Evolutionary conservation across 345 rosid species (phyloP).

Genomic region (Dipteronia dyeriana): DNA sequence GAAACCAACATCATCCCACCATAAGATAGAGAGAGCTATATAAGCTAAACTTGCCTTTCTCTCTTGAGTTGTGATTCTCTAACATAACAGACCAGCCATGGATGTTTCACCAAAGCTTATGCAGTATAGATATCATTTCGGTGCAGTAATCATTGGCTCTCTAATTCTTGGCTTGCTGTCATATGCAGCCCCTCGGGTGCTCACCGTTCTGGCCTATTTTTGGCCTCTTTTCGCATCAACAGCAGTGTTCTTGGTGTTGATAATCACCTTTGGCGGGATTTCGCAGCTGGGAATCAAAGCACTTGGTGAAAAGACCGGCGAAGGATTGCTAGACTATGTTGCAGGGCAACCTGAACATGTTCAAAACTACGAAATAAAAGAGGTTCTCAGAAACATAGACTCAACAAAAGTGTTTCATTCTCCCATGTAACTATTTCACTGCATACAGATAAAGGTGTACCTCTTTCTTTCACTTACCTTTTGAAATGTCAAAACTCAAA

Average conservation of each 20-base stretch:
- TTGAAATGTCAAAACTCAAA: conserved; percentile 1
- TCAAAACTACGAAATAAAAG: conserved; percentile 18
- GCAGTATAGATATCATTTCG: conserved; percentile 57
- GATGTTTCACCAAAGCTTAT: conserved; percentile 50
- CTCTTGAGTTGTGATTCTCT: neutral
- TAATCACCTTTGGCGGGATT: conserved; percentile 64
- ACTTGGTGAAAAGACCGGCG: conserved; percentile 47
- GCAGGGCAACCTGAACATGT: conserved; percentile 42
- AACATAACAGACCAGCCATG: conserved; percentile 42
- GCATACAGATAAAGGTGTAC: neutral
- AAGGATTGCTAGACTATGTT: conserved; percentile 68
- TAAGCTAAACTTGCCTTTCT: neutral
- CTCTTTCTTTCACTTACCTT: conserved; percentile 6
- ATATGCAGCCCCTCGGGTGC: conserved; percentile 60
- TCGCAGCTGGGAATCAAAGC: conserved; percentile 43
- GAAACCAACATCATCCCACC: conserved; percentile 11
- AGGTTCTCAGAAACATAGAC: neutral
- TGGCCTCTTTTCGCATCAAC: conserved; percentile 96
- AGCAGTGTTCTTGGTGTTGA: conserved; percentile 52
- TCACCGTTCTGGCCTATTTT: conserved; percentile 60
- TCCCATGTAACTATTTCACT: conserved; percentile 12
- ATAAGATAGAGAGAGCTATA: neutral
- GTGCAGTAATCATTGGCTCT: conserved; percentile 33
- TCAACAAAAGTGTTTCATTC: neutral
- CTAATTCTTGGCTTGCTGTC: conserved; percentile 34